Base-by-base conservation (phyloP, 2,329 filamentous ascomycete species). In the Rhynchosporium graminicola region DNA sequence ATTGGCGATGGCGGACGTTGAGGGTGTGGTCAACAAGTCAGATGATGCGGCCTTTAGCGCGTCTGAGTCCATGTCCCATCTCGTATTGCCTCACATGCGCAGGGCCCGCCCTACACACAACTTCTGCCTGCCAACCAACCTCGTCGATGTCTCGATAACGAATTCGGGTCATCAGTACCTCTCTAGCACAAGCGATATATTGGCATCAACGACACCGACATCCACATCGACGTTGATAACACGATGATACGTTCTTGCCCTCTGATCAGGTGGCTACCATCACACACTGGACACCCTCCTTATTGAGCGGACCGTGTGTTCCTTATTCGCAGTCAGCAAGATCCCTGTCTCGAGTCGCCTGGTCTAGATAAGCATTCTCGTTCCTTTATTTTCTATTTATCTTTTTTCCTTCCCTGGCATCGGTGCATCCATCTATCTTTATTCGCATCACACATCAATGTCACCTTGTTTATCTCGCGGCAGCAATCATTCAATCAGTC, bases 21-120 rank as follows among this genome's bases (percentile, higher is more conserved):
- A 69, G 71, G 71, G 71, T 71, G 71, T 71, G 63, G 65, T 66
- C 64, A 57, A 42, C 61, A 51, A 59, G 59, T 73, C 71, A 73
- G 69, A 69, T 63, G 68, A 62, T 65, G 63, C 50, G 45, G 42
- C 29, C 46, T 43, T 62, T 65, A 66, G 68, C 65, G 69, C 67
- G 57, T 45, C 48, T 56, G 45, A 13, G 65, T 52, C 65, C 63
- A 59, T 47, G 47, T 52, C 58, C 43, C 36, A 63, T 63, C 64
- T 69, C 67, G 67, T 67, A 67, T 67, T 65, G 63, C 57, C 67
- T 69, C 67, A 69, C 67, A 64, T 64, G 64, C 63, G 55, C 64
- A 63, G 43, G 20, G 20, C 20, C 20, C 20, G 15, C 42, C 42
- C 12, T 56, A 60, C 62, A 55, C 64, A 54, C 61, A 62, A 59